These are phyloP conservation scores for Neofusicoccum cordaticola DNA, from an alignment of 2,329 filamentous ascomycete species.

Conservation along the genomic window DNA sequence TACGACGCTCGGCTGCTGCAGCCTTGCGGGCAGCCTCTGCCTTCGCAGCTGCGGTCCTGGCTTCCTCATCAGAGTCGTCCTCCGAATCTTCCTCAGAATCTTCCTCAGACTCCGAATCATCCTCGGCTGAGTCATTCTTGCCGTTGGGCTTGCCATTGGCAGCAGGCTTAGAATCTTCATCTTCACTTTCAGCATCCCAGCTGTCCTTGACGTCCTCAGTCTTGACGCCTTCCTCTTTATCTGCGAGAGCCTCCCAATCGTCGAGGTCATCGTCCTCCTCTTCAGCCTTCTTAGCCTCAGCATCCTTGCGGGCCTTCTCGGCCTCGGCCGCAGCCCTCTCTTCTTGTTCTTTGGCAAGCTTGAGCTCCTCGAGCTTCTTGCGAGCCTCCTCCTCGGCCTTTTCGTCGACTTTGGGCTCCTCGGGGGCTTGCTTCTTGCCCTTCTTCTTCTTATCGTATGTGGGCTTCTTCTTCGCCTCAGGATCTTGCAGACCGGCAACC, in stretches of 20 bases:
- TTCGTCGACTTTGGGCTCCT: slow-evolving; percentile 48
- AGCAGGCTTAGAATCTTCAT: slow-evolving; percentile 53
- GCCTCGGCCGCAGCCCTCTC: slow-evolving; percentile 73
- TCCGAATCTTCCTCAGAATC: slow-evolving; percentile 51
- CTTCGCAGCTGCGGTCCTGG: slow-evolving; percentile 67
- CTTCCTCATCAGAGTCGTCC: slow-evolving; percentile 68
- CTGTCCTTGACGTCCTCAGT: slow-evolving; percentile 85
- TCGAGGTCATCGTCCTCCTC: slow-evolving; percentile 63
- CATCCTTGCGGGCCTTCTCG: slow-evolving; percentile 66
- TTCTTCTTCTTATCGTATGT: slow-evolving; percentile 72
- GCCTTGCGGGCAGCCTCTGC: slow-evolving; percentile 77
- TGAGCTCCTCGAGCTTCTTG: slow-evolving; percentile 55
- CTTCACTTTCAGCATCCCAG: slow-evolving; percentile 86
- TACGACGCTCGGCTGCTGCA: slow-evolving; percentile 82
- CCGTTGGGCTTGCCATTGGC: slow-evolving; percentile 35
- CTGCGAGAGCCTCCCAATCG: slow-evolving; percentile 84
- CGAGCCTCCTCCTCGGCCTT: slow-evolving; percentile 55
- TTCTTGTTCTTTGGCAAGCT: slow-evolving; percentile 60
- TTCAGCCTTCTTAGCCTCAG: slow-evolving; percentile 62
- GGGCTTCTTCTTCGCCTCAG: slow-evolving; percentile 70
- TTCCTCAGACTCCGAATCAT: slow-evolving; percentile 47
- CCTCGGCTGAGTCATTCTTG: slow-evolving; percentile 25
- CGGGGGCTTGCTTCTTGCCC: slow-evolving; percentile 57
- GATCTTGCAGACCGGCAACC: slow-evolving; percentile 58
- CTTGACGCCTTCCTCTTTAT: slow-evolving; percentile 73